These are phyloP conservation scores for Botrytis elliptica DNA, from an alignment of 2,329 filamentous ascomycete genomes.

Conservation along the genomic window DNA sequence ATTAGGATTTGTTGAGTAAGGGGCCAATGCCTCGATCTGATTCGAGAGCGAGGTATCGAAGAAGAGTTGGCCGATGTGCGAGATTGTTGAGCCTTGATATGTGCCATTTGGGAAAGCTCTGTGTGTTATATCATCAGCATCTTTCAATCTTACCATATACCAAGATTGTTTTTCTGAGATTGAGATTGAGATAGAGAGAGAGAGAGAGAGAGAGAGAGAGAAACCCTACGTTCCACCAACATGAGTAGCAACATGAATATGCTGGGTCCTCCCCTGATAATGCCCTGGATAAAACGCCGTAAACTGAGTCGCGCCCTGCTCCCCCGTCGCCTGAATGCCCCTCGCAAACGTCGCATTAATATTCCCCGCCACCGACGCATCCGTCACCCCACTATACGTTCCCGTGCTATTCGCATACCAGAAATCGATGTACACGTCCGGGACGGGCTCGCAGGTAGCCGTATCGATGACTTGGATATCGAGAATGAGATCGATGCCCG, in stretches of 20 bases:
- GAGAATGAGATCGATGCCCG: slow-evolving; percentile 39
- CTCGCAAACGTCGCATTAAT: slow-evolving; percentile 45
- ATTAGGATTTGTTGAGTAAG: slow-evolving; percentile 50
- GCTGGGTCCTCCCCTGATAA: slow-evolving; percentile 46
- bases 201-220: background rate
- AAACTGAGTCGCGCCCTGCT: slow-evolving; percentile 46
- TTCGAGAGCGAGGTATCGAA: slow-evolving; percentile 59
- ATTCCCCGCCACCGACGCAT: slow-evolving; percentile 41
- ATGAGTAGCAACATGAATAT: slow-evolving; percentile 52
- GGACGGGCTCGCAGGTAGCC: slow-evolving; percentile 52
- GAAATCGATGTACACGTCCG: slow-evolving; percentile 50
- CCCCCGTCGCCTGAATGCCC: slow-evolving; percentile 44
- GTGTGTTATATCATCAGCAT: background rate
- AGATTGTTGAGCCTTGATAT: slow-evolving; percentile 50
- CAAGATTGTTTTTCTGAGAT: too few relatives aligned
- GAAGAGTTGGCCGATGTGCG: slow-evolving; percentile 64
- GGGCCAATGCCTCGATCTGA: slow-evolving; percentile 48
- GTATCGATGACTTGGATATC: slow-evolving; percentile 56
- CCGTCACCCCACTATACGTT: slow-evolving; percentile 50
- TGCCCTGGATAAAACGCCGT: slow-evolving; percentile 47
- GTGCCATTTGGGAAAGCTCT: slow-evolving; percentile 44
- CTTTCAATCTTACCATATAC: background rate
- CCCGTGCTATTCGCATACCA: slow-evolving; percentile 51
- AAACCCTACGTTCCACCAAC: slow-evolving; percentile 37
- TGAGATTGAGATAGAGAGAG: too few relatives aligned